Evolutionary conservation across 345 rosid species (phyloP).

Genomic region (Reutealis trisperma): DNA sequence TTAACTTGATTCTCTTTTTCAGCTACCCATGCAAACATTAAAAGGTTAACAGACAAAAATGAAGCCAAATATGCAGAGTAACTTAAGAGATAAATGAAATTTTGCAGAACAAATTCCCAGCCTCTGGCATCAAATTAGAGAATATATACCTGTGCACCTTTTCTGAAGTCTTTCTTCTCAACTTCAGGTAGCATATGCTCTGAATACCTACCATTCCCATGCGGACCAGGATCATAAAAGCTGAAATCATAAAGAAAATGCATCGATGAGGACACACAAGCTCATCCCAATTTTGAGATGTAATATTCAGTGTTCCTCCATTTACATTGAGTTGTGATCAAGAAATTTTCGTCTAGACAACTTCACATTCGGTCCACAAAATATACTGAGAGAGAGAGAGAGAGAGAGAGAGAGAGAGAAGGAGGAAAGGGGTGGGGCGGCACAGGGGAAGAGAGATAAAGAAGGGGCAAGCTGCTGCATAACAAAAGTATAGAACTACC

Average conservation of each 20-base stretch:
- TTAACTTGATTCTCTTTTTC: neutral
- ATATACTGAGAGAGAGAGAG: neutral
- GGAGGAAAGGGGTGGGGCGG: too few relatives aligned
- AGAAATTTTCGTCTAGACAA: neutral
- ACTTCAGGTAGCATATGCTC: constrained; percentile 97
- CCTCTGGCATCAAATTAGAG: neutral
- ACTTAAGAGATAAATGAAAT: neutral
- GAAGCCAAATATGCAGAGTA: neutral
- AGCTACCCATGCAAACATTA: neutral
- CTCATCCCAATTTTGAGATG: neutral
- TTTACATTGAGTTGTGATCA: too few relatives aligned
- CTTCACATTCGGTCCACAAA: neutral
- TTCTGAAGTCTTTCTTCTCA: constrained; percentile 85
- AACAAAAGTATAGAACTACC: constrained; percentile 7
- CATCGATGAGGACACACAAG: constrained; percentile 15
- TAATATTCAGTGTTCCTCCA: neutral
- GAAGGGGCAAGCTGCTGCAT: neutral
- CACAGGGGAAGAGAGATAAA: too few relatives aligned
- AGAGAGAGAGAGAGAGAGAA: neutral
- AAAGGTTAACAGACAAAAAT: neutral
- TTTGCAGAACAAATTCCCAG: neutral
- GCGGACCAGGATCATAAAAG: constrained; percentile 95
- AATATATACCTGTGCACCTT: constrained; percentile 92
- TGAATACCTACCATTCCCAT: constrained; percentile 96
- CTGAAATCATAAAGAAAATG: constrained; percentile 42